Conservation (phyloP, 2,329 filamentous ascomycete genomes). For the Endocalyx cinctus region DNA sequence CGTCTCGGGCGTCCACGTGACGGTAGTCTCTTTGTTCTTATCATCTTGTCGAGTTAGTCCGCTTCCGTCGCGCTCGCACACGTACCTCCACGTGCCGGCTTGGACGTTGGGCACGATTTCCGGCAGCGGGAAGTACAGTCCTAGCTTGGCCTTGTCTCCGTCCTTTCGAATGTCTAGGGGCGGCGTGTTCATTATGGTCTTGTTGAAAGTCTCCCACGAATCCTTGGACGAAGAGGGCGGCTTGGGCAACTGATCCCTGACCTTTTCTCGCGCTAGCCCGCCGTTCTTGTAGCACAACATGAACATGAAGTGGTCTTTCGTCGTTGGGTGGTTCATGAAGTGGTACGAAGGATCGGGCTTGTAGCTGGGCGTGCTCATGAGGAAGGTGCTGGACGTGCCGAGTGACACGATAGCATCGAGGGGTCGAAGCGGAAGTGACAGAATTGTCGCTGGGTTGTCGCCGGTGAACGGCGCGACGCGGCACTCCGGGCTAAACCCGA, state of each 20-base stretch:
- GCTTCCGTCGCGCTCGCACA: conserved; percentile 32
- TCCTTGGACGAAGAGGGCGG: conserved; percentile 30
- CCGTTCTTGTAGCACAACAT: conserved; percentile 99
- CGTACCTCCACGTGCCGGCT: conserved; percentile 83
- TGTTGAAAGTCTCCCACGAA: conserved; percentile 79
- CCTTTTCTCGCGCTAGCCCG: conserved; percentile 82
- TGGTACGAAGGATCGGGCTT: conserved; percentile 87
- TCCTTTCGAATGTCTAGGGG: conserved; percentile 59
- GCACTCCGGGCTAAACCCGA: conserved; percentile 72
- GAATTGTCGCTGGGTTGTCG: conserved; percentile 93
- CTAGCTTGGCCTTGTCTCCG: conserved; percentile 67
- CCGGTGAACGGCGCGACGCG: conserved; percentile 84
- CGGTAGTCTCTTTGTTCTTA: conserved; percentile 11
- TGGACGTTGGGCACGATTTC: conserved; percentile 93
- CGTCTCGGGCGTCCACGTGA: conserved; percentile 54
- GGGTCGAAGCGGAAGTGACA: conserved; percentile 79
- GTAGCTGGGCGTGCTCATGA: conserved; percentile 94
- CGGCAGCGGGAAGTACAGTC: conserved; percentile 90
- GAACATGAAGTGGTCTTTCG: conserved; percentile 92
- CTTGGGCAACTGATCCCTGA: conserved; percentile 73
- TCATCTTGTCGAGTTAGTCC: too few species aligned
- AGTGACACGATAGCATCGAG: conserved; percentile 92
- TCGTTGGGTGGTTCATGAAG: conserved; percentile 97
- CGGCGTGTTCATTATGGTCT: conserved; percentile 61
- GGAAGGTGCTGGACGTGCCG: conserved; percentile 92